Evolutionary conservation across 1,284 basidiomycete genomes (phyloP).

Genomic region (Cryptococcus sp.): DNA sequence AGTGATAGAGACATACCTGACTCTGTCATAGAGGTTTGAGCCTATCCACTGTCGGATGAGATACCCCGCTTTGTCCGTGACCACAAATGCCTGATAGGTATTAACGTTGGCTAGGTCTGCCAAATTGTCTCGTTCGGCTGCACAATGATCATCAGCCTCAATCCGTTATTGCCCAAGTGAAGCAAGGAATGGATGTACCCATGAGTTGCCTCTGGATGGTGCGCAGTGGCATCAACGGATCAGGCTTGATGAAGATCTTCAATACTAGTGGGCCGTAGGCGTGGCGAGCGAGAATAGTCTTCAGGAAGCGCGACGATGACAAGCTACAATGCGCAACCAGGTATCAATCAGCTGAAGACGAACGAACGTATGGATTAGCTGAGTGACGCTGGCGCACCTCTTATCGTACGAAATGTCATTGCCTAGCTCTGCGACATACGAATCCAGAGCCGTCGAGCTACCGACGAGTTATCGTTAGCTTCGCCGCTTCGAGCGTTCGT

Average conservation of each 20-base stretch:
- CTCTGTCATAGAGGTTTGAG: constrained; percentile 93
- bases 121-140: constrained; percentile 82
- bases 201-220: constrained; percentile 70
- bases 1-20: constrained; percentile 70
- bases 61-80: constrained; percentile 96
- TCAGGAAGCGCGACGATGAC: constrained; percentile 83
- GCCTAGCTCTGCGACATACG: constrained; percentile 83
- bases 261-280: constrained; percentile 70
- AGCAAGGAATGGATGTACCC: constrained; percentile 50
- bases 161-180: too few species aligned
- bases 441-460: constrained; percentile 72
- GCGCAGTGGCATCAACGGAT: constrained; percentile 68
- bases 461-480: not conserved
- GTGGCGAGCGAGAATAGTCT: constrained; percentile 81
- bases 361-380: too few species aligned
- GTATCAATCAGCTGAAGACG: too few species aligned
- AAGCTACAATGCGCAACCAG: constrained; percentile 56
- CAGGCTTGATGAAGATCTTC: constrained; percentile 81
- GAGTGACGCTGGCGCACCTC: constrained; percentile 61
- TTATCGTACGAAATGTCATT: constrained; percentile 85
- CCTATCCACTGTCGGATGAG: constrained; percentile 93
- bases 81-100: constrained; percentile 85
- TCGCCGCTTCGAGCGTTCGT: not conserved
- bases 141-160: not conserved
- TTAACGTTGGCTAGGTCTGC: constrained; percentile 85